Evolutionary conservation across 2,329 filamentous ascomycete species (phyloP).

Genomic region (Aspergillus fijiensis): DNA sequence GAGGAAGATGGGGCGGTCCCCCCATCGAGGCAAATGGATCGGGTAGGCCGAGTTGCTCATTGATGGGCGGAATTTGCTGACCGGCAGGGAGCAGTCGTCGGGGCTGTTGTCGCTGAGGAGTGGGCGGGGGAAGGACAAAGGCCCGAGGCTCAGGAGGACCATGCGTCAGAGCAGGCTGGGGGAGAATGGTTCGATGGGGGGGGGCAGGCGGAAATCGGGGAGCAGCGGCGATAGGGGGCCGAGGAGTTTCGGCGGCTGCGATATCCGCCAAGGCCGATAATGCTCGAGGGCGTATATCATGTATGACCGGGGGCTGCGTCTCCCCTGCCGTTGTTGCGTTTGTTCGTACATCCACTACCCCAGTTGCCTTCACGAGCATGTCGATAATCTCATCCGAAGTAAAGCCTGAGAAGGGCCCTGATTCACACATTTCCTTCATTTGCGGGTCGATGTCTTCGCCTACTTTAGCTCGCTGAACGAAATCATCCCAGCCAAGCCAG

Average conservation of each 20-base stretch:
- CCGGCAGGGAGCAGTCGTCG: constrained; percentile 40
- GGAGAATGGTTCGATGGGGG: constrained; percentile 33
- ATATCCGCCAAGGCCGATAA: constrained; percentile 39
- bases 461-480: constrained; percentile 40
- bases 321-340: constrained; percentile 9
- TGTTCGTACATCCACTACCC: constrained; percentile 20
- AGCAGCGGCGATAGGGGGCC: constrained; percentile 38
- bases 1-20: constrained; percentile 41
- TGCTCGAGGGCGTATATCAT: constrained; percentile 25
- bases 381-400: constrained; percentile 26
- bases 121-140: constrained; percentile 29
- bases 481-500: constrained; percentile 41
- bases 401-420: constrained; percentile 23
- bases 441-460: constrained; percentile 40
- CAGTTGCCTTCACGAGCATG: constrained; percentile 32
- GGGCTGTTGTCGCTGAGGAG: constrained; percentile 31
- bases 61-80: constrained; percentile 31
- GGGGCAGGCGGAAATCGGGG: constrained; percentile 36
- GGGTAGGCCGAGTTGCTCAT: constrained; percentile 36
- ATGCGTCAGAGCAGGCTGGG: constrained; percentile 27
- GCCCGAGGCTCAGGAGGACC: constrained; percentile 35
- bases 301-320: constrained; percentile 6
- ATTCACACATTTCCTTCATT: constrained; percentile 38
- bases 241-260: constrained; percentile 32
- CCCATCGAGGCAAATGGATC: constrained; percentile 38